A percentile compares a stretch with the other conserved stretches of the same genome.
Evolutionary conservation across 306 rosid species (phyloP).

Genomic region (Acacia acuminata): DNA sequence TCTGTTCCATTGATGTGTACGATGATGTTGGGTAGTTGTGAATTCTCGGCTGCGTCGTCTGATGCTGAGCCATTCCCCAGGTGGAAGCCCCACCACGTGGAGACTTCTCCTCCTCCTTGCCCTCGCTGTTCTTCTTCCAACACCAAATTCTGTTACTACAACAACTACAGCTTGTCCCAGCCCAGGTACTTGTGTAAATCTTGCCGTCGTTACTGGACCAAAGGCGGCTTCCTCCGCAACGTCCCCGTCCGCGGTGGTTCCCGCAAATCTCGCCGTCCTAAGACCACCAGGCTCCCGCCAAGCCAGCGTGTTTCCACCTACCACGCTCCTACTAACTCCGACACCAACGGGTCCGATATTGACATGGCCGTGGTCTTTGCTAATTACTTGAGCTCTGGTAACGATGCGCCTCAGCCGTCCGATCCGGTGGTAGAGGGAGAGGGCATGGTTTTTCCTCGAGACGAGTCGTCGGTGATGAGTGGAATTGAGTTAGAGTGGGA

Average conservation of each 20-base stretch:
- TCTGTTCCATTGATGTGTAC: not conserved
- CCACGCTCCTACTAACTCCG: not conserved
- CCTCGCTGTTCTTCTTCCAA: conserved; percentile 89
- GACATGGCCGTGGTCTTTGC: conserved; percentile 84
- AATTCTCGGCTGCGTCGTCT: conserved; percentile 7
- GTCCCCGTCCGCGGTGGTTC: conserved; percentile 86
- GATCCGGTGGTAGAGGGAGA: not conserved
- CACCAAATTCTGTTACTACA: conserved; percentile 97
- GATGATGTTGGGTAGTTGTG: not conserved
- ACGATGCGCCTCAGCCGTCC: not conserved
- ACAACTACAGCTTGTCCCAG: conserved; percentile 94
- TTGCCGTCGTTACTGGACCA: conserved; percentile 93
- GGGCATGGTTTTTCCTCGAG: not conserved
- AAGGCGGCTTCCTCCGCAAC: conserved; percentile 85
- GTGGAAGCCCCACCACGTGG: conserved; percentile 61
- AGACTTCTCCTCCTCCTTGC: conserved; percentile 77
- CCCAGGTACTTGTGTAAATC: conserved; percentile 88
- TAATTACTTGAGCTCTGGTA: conserved; percentile 40
- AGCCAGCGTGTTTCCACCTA: not conserved
- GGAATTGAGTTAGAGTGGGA: conserved; percentile 42
- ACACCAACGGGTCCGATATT: conserved; percentile 41
- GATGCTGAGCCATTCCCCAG: conserved; percentile 30
- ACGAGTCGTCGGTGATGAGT: conserved; percentile 14
- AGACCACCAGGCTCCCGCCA: conserved; percentile 11
- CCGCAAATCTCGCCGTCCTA: conserved; percentile 62